phyloP scores from a whole-genome alignment of 2,329 filamentous ascomycete species.

The Colletotrichum lentis region DNA sequence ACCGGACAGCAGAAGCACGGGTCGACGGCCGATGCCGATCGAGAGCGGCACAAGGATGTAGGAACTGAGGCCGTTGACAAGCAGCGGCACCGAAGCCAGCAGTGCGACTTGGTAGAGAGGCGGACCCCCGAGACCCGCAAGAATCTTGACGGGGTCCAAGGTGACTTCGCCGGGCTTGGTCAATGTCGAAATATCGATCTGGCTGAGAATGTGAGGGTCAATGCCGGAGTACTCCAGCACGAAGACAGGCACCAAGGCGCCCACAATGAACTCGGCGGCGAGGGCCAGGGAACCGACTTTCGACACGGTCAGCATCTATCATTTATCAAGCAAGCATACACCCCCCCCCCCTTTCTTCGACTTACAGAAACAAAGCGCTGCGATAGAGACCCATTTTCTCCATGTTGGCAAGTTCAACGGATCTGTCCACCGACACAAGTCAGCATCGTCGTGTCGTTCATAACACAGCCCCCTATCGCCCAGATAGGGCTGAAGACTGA shows the following conservation, averaged over 20 bases:
- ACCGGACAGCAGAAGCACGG: constrained; percentile 47
- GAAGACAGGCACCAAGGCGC: constrained; percentile 47
- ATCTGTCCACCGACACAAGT: constrained; percentile 39
- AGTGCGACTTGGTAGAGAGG: constrained; percentile 45
- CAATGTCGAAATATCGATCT: constrained; percentile 39
- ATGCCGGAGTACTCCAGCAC: constrained; percentile 48
- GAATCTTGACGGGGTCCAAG: constrained; percentile 44
- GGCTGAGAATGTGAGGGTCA: constrained; percentile 44
- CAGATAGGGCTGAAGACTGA: constrained; percentile 2
- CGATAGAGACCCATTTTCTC: constrained; percentile 46
- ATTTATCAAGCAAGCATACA: no score
- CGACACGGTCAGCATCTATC: background rate
- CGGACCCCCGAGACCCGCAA: constrained; percentile 43
- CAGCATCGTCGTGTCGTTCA: background rate
- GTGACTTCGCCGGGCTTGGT: constrained; percentile 35
- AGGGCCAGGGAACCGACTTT: constrained; percentile 38
- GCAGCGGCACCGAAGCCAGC: constrained; percentile 47
- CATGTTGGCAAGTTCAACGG: constrained; percentile 46
- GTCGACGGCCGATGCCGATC: constrained; percentile 48
- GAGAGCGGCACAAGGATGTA: constrained; percentile 52
- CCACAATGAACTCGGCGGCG: constrained; percentile 42
- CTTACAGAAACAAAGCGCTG: constrained; percentile 45
- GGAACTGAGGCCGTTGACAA: constrained; percentile 48
- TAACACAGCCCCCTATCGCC: no score
- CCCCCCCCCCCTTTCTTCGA: background rate